Evolutionary conservation across 495 filamentous ascomycete genomes (phyloP).

Genomic region (Aspergillus affinis): DNA sequence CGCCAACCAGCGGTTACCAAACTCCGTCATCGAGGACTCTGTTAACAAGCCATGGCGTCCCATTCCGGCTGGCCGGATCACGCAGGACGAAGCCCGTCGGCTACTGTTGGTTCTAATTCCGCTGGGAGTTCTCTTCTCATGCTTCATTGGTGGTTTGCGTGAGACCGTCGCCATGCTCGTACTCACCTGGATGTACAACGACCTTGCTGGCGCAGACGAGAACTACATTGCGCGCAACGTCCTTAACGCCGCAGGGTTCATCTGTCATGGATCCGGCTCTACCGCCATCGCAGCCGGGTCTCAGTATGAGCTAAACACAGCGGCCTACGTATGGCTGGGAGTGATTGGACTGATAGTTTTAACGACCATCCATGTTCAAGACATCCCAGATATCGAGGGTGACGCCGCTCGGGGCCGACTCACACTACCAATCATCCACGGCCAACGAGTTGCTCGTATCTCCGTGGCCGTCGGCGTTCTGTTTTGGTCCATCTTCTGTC

Average conservation of each 20-base stretch:
- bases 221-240: constrained; percentile 26
- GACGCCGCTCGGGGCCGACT: constrained; percentile 37
- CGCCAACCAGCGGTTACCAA: constrained; percentile 30
- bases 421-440: constrained; percentile 39
- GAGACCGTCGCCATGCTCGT: constrained; percentile 26
- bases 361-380: constrained; percentile 47
- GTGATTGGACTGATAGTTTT: constrained; percentile 39
- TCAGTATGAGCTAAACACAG: background rate
- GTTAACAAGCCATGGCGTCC: constrained; percentile 44
- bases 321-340: constrained; percentile 31
- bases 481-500: constrained; percentile 36
- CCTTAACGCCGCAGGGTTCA: constrained; percentile 30
- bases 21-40: constrained; percentile 29
- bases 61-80: constrained; percentile 26
- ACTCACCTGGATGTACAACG: constrained; percentile 35
- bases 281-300: constrained; percentile 22
- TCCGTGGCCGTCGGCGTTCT: constrained; percentile 33
- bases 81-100: constrained; percentile 16
- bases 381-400: constrained; percentile 41
- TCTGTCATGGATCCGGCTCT: constrained; percentile 31
- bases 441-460: constrained; percentile 38
- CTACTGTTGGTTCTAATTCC: constrained; percentile 17
- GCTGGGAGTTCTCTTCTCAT: constrained; percentile 4
- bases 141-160: constrained; percentile 14
- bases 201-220: constrained; percentile 26